phyloP scores from a whole-genome alignment of 139 green algal species.

The Raphidocelis subcapitata region DNA sequence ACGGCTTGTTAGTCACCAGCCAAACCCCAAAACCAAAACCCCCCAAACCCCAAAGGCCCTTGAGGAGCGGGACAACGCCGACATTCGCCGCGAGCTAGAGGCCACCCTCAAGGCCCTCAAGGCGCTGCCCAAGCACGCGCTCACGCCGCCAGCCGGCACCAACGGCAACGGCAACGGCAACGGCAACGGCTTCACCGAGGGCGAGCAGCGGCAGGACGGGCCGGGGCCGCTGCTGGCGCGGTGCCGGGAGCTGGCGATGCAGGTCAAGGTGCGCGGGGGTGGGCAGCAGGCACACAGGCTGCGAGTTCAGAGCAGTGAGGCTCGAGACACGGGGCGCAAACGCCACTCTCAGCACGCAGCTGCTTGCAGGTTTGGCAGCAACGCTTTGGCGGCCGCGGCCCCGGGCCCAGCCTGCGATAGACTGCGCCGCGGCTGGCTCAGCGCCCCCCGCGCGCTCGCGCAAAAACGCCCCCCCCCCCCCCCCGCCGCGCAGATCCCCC shows the following conservation, averaged over 20 bases:
- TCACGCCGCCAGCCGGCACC: neutral
- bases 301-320: too few species aligned
- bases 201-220: neutral
- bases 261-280: slow-evolving; percentile 22
- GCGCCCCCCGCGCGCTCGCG: too few species aligned
- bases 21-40: too few species aligned
- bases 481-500: slow-evolving; percentile 44
- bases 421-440: too few species aligned
- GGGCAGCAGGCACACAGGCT: too few species aligned
- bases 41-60: slow-evolving; percentile 59
- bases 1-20: too few species aligned
- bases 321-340: too few species aligned
- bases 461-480: too few species aligned
- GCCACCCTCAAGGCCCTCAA: slow-evolving; percentile 45
- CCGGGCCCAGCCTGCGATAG: too few species aligned
- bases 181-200: neutral
- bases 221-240: slow-evolving; percentile 39
- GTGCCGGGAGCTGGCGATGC: slow-evolving; percentile 58
- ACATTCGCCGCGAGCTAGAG: slow-evolving; percentile 57
- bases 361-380: too few species aligned
- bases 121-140: slow-evolving; percentile 6
- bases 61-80: slow-evolving; percentile 57
- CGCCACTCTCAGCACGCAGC: too few species aligned
- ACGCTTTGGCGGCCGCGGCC: too few species aligned
- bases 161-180: slow-evolving; percentile 23